Evolutionary conservation across 768 basidiomycete species (phyloP).

Genomic region (Suillus tomentosus): DNA sequence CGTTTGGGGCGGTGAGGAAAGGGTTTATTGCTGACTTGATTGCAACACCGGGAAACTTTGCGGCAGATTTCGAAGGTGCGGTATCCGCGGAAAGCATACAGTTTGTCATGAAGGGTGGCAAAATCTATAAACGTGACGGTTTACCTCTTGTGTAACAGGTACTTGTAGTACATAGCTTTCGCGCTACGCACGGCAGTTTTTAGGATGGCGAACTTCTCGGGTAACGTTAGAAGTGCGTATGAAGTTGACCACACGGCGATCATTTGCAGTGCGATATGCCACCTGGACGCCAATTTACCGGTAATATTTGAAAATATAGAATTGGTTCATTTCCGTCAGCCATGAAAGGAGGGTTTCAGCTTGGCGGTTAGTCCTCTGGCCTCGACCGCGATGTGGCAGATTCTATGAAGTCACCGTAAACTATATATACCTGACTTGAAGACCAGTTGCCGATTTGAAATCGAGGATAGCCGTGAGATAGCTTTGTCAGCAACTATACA

Average conservation of each 20-base stretch:
- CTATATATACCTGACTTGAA: too few relatives aligned
- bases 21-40: constrained; percentile 60
- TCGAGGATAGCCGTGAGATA: constrained; percentile 20
- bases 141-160: constrained; percentile 15
- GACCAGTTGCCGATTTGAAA: too few relatives aligned
- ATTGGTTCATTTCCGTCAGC: background rate
- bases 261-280: background rate
- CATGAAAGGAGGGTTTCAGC: background rate
- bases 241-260: constrained; percentile 1
- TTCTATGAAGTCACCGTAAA: background rate
- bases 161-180: background rate
- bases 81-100: constrained; percentile 47
- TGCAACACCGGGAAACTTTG: constrained; percentile 39
- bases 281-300: background rate
- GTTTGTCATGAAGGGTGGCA: constrained; percentile 64
- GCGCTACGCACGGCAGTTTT: background rate
- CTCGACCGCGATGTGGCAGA: too few relatives aligned
- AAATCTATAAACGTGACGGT: constrained; percentile 45
- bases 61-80: constrained; percentile 43
- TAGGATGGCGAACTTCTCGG: background rate
- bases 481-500: constrained; percentile 27
- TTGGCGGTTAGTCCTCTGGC: background rate
- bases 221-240: background rate
- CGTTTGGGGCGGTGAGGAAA: constrained; percentile 52
- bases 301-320: background rate